phyloP scores from a whole-genome alignment of 1,139 yeast genomes.

The Citeromyces hawaiiensis region DNA sequence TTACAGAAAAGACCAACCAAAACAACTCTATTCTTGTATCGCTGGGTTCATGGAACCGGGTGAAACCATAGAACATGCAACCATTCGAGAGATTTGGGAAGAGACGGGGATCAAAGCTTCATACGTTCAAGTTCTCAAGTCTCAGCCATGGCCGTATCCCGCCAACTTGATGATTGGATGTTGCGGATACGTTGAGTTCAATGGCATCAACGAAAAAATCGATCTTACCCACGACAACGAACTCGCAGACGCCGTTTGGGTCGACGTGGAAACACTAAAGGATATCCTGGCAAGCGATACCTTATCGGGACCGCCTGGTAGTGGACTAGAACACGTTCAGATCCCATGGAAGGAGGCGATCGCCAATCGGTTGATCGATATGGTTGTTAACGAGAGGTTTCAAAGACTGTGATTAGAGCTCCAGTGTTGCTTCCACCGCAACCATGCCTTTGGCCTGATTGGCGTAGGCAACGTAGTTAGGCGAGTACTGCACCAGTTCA shows the following conservation, averaged over 20 bases:
- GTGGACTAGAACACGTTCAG: background rate
- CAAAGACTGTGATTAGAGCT: constrained; percentile 16
- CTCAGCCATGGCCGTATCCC: constrained; percentile 97
- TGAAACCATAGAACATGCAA: constrained; percentile 82
- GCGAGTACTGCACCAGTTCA: constrained; percentile 54
- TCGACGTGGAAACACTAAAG: constrained; percentile 39
- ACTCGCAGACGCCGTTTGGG: constrained; percentile 77
- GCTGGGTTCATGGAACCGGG: constrained; percentile 97
- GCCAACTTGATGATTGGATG: constrained; percentile 91
- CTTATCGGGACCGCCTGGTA: background rate
- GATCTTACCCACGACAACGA: constrained; percentile 77
- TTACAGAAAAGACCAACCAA: constrained; percentile 18
- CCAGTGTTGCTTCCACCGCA: constrained; percentile 30
- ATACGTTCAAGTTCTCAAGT: constrained; percentile 43
- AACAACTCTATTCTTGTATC: constrained; percentile 62
- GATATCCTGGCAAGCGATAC: constrained; percentile 14
- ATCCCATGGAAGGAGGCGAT: background rate
- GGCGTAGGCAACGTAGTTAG: constrained; percentile 50
- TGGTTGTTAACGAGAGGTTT: background rate
- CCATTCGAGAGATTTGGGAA: constrained; percentile 86
- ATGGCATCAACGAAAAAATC: constrained; percentile 45
- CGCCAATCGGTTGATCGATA: background rate
- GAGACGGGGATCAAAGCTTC: constrained; percentile 74
- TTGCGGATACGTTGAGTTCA: constrained; percentile 56
- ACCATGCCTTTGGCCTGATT: constrained; percentile 59